phyloP scores from a whole-genome alignment of 2,329 filamentous ascomycete genomes.

The Purpureocillium lavendulum region DNA sequence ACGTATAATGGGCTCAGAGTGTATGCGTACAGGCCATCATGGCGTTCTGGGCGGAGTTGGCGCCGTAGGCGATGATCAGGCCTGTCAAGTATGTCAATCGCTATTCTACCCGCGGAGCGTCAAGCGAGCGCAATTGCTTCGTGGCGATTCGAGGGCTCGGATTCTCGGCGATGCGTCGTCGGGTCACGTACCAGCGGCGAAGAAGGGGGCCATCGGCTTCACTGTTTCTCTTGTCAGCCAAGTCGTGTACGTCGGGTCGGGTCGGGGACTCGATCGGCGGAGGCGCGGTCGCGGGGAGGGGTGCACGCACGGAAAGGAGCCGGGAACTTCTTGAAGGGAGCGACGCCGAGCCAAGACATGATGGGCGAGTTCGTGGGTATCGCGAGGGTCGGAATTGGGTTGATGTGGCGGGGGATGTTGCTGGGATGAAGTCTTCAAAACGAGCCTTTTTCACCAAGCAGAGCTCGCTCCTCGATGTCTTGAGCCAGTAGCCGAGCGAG shows the following conservation, averaged over 20 bases:
- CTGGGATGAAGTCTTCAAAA: slow-evolving; percentile 24
- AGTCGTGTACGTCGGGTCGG: slow-evolving; percentile 13
- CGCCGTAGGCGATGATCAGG: slow-evolving; percentile 78
- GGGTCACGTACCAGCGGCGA: slow-evolving; percentile 72
- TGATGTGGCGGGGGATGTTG: slow-evolving; percentile 15
- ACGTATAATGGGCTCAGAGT: neutral
- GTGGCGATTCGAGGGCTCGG: neutral
- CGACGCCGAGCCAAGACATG: slow-evolving; percentile 66
- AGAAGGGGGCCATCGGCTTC: slow-evolving; percentile 88
- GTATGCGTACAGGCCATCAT: slow-evolving; percentile 63
- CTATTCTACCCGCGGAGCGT: slow-evolving; percentile 8
- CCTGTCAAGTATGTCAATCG: slow-evolving; percentile 42
- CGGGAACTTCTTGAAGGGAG: slow-evolving; percentile 70
- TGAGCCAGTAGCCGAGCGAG: slow-evolving; percentile 23
- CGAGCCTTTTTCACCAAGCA: slow-evolving; percentile 30
- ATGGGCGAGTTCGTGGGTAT: slow-evolving; percentile 36
- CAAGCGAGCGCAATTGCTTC: neutral
- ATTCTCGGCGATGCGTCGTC: slow-evolving; percentile 4
- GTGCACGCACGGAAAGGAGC: slow-evolving; percentile 65
- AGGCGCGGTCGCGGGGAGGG: slow-evolving; percentile 7
- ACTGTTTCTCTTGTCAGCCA: slow-evolving; percentile 44
- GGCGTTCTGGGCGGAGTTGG: slow-evolving; percentile 74
- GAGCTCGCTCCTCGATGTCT: slow-evolving; percentile 22
- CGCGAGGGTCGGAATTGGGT: slow-evolving; percentile 24
- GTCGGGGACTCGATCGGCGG: too few species aligned